Evolutionary conservation across 441 rosid genomes (phyloP).

Genomic region (Mallotus japonicus): DNA sequence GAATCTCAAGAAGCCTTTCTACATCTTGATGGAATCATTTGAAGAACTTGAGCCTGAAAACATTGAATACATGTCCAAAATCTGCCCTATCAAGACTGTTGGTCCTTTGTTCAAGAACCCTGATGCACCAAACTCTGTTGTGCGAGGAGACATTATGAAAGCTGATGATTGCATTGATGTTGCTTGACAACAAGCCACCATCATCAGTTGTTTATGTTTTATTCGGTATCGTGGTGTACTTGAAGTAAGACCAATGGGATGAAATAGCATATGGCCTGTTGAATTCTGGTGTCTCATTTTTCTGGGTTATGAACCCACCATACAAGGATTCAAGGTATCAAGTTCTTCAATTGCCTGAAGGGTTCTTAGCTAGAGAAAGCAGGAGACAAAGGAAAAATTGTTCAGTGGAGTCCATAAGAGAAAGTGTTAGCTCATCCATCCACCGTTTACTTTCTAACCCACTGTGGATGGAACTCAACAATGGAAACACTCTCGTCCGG

Average conservation of each 20-base stretch:
- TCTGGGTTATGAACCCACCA: conserved; percentile 75
- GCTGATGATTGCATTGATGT: conserved; percentile 57
- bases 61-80: conserved; percentile 50
- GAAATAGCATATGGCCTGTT: conserved; percentile 65
- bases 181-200: conserved; percentile 59
- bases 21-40: conserved; percentile 67
- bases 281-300: conserved; percentile 48
- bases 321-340: conserved; percentile 19
- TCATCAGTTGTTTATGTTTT: conserved; percentile 72
- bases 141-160: conserved; percentile 44
- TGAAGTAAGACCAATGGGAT: conserved; percentile 60
- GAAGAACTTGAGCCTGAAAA: conserved; percentile 55
- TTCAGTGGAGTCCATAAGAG: conserved; percentile 77
- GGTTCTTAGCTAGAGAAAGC: conserved; percentile 49
- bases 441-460: conserved; percentile 61
- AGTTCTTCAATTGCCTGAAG: conserved; percentile 51
- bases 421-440: conserved; percentile 64
- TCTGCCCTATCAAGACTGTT: conserved; percentile 48
- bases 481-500: conserved; percentile 67
- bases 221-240: conserved; percentile 52
- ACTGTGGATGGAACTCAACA: conserved; percentile 88
- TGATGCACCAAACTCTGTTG: conserved; percentile 29
- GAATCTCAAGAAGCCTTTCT: conserved; percentile 57
- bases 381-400: conserved; percentile 53
- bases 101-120: conserved; percentile 69